Conservation (phyloP, 495 filamentous ascomycete genomes). For the Penicillium pulvis region DNA sequence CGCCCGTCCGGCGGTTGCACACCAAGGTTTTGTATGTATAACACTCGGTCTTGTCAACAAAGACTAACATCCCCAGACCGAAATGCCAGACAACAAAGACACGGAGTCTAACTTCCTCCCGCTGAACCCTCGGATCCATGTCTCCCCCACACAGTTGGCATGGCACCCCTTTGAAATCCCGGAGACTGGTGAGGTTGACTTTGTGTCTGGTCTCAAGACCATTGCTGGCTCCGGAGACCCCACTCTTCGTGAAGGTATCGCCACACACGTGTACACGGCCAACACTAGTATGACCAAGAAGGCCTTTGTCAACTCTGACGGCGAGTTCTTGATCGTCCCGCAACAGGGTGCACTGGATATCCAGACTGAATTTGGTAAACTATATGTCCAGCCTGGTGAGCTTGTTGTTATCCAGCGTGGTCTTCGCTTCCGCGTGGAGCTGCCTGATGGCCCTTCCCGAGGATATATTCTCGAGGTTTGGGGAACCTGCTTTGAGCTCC, state of each 20-base stretch:
- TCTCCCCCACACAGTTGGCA: constrained; percentile 58
- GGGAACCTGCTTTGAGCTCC: constrained; percentile 50
- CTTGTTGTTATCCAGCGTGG: constrained; percentile 51
- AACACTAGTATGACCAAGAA: constrained; percentile 50
- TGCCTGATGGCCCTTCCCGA: constrained; percentile 48
- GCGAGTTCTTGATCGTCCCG: constrained; percentile 51
- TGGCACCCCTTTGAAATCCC: constrained; percentile 54
- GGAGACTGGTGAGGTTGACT: constrained; percentile 37
- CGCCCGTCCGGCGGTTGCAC: constrained; percentile 50
- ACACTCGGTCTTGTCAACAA: neutral
- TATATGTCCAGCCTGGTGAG: constrained; percentile 52
- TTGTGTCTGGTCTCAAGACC: constrained; percentile 50
- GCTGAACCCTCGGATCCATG: constrained; percentile 56
- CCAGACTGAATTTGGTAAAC: constrained; percentile 51
- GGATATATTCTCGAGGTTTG: constrained; percentile 55
- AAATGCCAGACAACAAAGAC: constrained; percentile 48
- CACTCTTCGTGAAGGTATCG: constrained; percentile 50
- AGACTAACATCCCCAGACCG: constrained; percentile 36
- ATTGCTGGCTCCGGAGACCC: constrained; percentile 53
- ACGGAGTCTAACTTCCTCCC: constrained; percentile 51
- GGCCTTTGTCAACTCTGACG: constrained; percentile 52
- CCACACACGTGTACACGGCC: constrained; percentile 47
- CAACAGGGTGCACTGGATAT: constrained; percentile 51
- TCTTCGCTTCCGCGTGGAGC: constrained; percentile 47
- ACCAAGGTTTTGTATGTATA: constrained; percentile 50